A percentile compares a stretch with the other conserved stretches of the same genome.
Evolutionary conservation across 352 stramenopile genomes (phyloP).

Genomic region (Phytophthora tubulina): DNA sequence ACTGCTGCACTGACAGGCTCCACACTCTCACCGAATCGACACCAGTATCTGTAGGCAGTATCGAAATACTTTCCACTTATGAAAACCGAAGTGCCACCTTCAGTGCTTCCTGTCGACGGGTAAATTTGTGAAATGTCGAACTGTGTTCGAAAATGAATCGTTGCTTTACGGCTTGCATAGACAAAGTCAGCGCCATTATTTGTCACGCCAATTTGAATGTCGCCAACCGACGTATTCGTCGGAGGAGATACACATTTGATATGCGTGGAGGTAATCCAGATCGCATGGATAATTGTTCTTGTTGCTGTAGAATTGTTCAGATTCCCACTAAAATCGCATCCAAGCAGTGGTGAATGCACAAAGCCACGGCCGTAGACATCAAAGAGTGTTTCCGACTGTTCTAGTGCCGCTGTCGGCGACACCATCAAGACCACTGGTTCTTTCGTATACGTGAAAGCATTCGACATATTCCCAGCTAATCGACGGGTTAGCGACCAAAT

Average conservation of each 20-base stretch:
- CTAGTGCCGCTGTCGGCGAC: conserved; percentile 51
- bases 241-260: conserved; percentile 59
- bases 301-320: background rate
- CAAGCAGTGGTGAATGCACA: conserved; percentile 52
- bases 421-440: conserved; percentile 47
- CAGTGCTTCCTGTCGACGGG: conserved; percentile 49
- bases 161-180: conserved; percentile 20
- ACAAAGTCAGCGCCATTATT: conserved; percentile 64
- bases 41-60: conserved; percentile 50
- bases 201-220: conserved; percentile 48
- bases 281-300: conserved; percentile 22
- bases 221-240: conserved; percentile 28
- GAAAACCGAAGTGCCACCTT: conserved; percentile 65
- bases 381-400: conserved; percentile 55
- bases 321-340: conserved; percentile 49
- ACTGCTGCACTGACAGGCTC: conserved; percentile 43
- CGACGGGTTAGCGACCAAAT: conserved; percentile 41
- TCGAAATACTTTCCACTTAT: conserved; percentile 71
- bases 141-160: conserved; percentile 42
- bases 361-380: conserved; percentile 73
- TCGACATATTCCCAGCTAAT: conserved; percentile 35
- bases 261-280: conserved; percentile 62
- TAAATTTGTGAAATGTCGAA: conserved; percentile 61
- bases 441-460: conserved; percentile 61
- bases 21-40: conserved; percentile 63